Evolutionary conservation across 345 rosid species (phyloP).

Genomic region (Populus nigra): DNA sequence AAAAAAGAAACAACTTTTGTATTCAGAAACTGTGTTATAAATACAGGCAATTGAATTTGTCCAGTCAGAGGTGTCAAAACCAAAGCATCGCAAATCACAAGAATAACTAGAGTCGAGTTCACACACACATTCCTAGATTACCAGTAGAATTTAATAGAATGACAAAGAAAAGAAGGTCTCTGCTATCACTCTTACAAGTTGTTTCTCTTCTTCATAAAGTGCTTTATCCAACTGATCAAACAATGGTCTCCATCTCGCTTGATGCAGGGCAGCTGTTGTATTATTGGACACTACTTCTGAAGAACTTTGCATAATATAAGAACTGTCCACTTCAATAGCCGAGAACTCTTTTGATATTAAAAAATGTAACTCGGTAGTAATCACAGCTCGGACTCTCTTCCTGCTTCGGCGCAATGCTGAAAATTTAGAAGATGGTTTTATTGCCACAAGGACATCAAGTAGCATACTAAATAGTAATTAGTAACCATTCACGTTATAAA

Average conservation of each 20-base stretch:
- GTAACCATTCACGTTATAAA: slow-evolving; percentile 1
- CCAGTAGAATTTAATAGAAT: background rate
- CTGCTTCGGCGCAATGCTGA: slow-evolving; percentile 86
- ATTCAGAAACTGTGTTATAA: background rate
- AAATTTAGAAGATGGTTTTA: slow-evolving; percentile 20
- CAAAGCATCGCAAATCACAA: background rate
- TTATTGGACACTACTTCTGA: slow-evolving; percentile 32
- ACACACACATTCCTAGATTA: background rate
- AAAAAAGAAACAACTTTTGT: background rate
- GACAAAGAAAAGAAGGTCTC: background rate
- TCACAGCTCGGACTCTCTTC: slow-evolving; percentile 77
- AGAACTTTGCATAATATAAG: slow-evolving; percentile 25
- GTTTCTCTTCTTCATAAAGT: slow-evolving; percentile 75
- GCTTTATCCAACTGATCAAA: slow-evolving; percentile 78
- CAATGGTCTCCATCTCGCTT: slow-evolving; percentile 55
- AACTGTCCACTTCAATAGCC: slow-evolving; percentile 41
- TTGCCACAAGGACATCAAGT: slow-evolving; percentile 2
- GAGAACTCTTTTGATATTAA: slow-evolving; percentile 70
- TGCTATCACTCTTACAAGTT: slow-evolving; percentile 54
- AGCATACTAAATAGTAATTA: background rate
- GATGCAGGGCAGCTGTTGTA: slow-evolving; percentile 50
- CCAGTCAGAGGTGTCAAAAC: background rate
- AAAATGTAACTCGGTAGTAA: slow-evolving; percentile 70
- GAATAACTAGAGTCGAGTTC: background rate
- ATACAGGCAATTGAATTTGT: background rate